These are phyloP conservation scores for Magnusiomyces ingens DNA, from an alignment of 1,139 yeast genomes.

Conservation along the genomic window DNA sequence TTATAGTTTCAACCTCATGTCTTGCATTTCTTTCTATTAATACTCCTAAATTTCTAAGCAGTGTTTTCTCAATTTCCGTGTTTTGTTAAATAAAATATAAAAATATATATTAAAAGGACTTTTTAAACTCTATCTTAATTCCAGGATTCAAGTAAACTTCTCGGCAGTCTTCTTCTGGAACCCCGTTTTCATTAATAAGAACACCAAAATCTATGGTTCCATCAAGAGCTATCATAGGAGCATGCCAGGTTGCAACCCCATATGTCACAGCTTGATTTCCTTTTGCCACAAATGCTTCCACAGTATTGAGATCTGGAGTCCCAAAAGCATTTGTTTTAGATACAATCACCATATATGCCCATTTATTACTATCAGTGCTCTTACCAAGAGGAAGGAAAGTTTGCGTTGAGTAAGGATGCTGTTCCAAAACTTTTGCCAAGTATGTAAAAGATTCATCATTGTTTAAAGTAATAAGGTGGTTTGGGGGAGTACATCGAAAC, in stretches of 20 bases:
- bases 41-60: too few species aligned
- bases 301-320: conserved; percentile 53
- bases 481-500: conserved; percentile 74
- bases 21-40: too few species aligned
- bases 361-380: conserved; percentile 31
- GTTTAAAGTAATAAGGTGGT: conserved; percentile 42
- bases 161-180: conserved; percentile 72
- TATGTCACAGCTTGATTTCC: conserved; percentile 90
- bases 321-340: conserved; percentile 37
- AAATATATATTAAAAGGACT: background rate
- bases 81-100: background rate
- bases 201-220: conserved; percentile 66
- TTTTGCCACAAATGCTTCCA: conserved; percentile 63
- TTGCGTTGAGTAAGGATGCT: conserved; percentile 89
- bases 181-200: conserved; percentile 74
- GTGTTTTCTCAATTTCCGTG: background rate
- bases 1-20: too few species aligned
- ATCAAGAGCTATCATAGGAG: conserved; percentile 80
- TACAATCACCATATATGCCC: conserved; percentile 72
- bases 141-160: conserved; percentile 63
- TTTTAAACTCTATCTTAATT: conserved; percentile 9
- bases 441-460: conserved; percentile 31
- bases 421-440: conserved; percentile 64
- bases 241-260: conserved; percentile 78
- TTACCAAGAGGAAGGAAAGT: conserved; percentile 87